These are phyloP conservation scores for Alternaria ventricosa DNA, from an alignment of 2,329 filamentous ascomycete genomes.

Conservation along the genomic window DNA sequence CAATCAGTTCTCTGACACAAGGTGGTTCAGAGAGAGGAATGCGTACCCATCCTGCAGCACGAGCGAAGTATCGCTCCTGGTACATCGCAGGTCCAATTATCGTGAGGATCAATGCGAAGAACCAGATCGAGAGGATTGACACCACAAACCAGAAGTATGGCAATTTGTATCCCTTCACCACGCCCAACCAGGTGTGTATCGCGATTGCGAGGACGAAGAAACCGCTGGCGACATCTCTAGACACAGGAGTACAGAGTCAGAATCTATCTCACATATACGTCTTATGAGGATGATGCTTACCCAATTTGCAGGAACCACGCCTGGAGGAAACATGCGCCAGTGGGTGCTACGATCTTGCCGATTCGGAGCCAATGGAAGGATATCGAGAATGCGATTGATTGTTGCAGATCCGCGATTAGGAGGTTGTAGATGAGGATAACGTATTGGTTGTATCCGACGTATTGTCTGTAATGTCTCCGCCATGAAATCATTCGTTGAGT, in stretches of 20 bases:
- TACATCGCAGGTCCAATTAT: conserved; percentile 55
- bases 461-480: conserved; percentile 55
- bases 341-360: conserved; percentile 54
- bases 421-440: conserved; percentile 63
- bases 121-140: conserved; percentile 55
- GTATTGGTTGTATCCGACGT: conserved; percentile 62
- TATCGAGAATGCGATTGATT: conserved; percentile 58
- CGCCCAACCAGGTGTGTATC: conserved; percentile 60
- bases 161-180: conserved; percentile 57
- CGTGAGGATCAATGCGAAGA: conserved; percentile 54
- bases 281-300: background rate
- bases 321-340: conserved; percentile 57
- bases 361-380: conserved; percentile 56
- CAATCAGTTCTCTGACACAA: background rate
- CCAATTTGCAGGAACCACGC: conserved; percentile 60
- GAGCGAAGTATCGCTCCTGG: conserved; percentile 53
- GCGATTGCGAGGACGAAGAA: conserved; percentile 62
- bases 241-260: background rate
- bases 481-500: conserved; percentile 60
- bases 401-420: conserved; percentile 60
- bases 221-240: conserved; percentile 58
- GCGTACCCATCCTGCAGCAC: conserved; percentile 55
- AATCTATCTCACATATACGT: background rate
- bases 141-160: conserved; percentile 54
- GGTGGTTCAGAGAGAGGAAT: background rate